Evolutionary conservation across 306 rosid genomes (phyloP), one percentile per base, ranked within the genome.

Genomic region (Chamaecrista fasciculata): DNA sequence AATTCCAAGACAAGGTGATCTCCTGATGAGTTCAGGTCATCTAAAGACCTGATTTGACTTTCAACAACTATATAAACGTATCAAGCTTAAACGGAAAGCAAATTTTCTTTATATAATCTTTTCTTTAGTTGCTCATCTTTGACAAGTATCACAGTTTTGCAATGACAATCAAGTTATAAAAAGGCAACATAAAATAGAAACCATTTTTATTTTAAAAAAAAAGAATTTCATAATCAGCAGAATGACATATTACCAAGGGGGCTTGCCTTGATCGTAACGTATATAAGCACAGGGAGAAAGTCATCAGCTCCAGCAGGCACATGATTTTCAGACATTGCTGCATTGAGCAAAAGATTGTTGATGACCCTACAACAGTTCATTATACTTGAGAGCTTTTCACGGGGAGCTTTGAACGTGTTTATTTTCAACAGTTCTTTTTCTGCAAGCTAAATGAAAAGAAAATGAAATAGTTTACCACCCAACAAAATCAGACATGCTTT

Each of bases 181-280:
- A 29, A 52, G 55, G 29, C 10, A 31, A 39, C 56, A 63, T 37
- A 40, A 36, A 20, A 42, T 0, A 11, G 31, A 63, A 44, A 52
- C 21, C 39, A 42, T 23, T 69, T 25, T 48, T 9, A 48, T 25
- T 48, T 9, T 42, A 70, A 21, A 72, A 55, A 5, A 11, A 29
- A 57, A 23, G 43, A 11, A 70, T 57, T 37, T 28, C 24, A 72
- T 31, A 53, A 73, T 51, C 44, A 72, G 80, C 40, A 72, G 59
- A 72, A 70, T 81, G 89, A 74, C 74, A 50, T 75, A 78, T 89
- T 84, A 86, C 90, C 88, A 82, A 86, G 86, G 66, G 67, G 66
- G 88, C 96, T 89, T 83, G 96, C 91, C 96, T 89, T 89, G 90
- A 89, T 89, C 25, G 61, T 81, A 43, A 89, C 86, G 68, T 83